Evolutionary conservation across 202 grass and related monocot genomes (phyloP).

Genomic region (Carex arenaria): DNA sequence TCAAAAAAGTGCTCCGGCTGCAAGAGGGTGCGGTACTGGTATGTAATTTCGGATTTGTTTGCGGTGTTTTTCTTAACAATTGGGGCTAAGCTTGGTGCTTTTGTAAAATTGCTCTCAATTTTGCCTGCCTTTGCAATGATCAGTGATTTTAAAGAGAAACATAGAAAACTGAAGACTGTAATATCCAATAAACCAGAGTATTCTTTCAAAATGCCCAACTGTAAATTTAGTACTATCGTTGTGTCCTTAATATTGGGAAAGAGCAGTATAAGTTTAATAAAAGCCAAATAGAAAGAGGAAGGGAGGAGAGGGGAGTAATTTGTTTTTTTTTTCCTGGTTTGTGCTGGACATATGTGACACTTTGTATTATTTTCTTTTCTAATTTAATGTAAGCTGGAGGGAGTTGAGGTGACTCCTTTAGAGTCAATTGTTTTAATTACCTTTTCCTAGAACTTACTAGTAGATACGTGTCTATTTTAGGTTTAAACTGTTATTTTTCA

Average conservation of each 20-base stretch:
- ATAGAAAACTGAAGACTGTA: not conserved
- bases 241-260: not conserved
- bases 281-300: not conserved
- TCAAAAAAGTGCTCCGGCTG: slow-evolving; percentile 72
- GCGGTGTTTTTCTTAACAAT: not conserved
- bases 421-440: not conserved
- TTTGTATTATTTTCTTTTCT: not conserved
- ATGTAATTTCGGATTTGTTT: not conserved
- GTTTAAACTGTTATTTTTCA: not conserved
- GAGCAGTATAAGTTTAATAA: not conserved
- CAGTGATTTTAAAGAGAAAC: not conserved
- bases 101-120: not conserved
- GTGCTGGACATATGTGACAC: not conserved
- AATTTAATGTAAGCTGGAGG: not conserved
- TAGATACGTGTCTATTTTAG: not conserved
- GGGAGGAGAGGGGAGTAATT: not conserved
- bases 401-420: not conserved
- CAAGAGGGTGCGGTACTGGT: slow-evolving; percentile 90
- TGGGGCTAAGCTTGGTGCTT: not conserved
- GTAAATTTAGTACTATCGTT: not conserved
- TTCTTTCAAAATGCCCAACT: not conserved
- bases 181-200: not conserved
- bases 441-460: not conserved
- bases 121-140: not conserved
- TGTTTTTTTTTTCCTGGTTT: not conserved